Base-by-base conservation (phyloP, 1,284 basidiomycete genomes). In the Trichosporon asahii region DNA sequence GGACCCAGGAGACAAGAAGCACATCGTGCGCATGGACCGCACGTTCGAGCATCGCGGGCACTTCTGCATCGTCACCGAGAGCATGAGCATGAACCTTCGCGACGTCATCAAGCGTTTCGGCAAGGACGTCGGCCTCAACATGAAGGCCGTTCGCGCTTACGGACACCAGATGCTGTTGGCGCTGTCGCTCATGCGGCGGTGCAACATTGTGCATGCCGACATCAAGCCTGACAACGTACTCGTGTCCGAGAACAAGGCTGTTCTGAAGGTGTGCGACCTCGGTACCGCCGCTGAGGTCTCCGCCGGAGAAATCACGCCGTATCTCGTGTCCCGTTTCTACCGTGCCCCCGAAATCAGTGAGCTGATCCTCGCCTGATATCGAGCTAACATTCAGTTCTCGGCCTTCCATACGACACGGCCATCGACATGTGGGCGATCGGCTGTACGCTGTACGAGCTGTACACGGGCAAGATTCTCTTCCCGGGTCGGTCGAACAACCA, bases 61-160 rank as follows among this genome's bases (percentile, higher is more conserved):
- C 83, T 85, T 98, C 5, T 99, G 96, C 79, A 87, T 99, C 67
- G 97, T 99, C 7, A 99, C 98, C 73, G 97, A 99, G 83, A 91
- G 89, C 46, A 81, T 98, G 78, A 95, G 94, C 78, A 97, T 99
- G 94, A 99, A 99, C 80, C 87, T 99, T 29, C 92, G 97, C 72
- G 96, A 99, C 71, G 94, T 99, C 23, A 92, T 99, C 69, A 98
- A 98, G 82, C 90, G 95, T n/a, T 99, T 98, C 80, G 97, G 97
- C 67, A 98, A 98, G 82, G 95, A 99, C 76, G 91, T 99, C 66
- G 97, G 97, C 6, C 86, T 99, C 60, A 98, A 98, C 79, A 91
- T 98, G 80, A 89, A 91, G 74, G 97, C 97, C 35, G 97, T 99
- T n/a, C 89, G 95, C 72, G 94, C 96, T 5, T 99, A 99, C 80